phyloP scores from a whole-genome alignment of 768 basidiomycete species.

The Antrodiella citrinella region DNA sequence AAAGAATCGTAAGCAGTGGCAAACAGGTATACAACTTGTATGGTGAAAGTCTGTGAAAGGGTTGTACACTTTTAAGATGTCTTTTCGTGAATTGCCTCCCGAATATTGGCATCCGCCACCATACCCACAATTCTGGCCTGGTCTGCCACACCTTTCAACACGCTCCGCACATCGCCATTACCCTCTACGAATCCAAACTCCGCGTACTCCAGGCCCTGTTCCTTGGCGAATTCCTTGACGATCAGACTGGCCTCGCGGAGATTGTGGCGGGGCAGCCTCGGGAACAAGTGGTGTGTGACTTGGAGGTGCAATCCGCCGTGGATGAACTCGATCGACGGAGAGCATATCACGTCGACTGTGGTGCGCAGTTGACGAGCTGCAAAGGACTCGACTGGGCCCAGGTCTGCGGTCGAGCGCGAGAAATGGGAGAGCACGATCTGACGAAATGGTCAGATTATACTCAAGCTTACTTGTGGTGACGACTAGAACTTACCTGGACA shows the following conservation, averaged over 20 bases:
- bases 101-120: slow-evolving; percentile 73
- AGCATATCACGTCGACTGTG: slow-evolving; percentile 93
- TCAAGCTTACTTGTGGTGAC: neutral
- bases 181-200: slow-evolving; percentile 89
- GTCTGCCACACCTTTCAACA: slow-evolving; percentile 77
- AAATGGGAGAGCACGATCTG: slow-evolving; percentile 97
- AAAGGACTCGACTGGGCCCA: slow-evolving; percentile 89
- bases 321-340: slow-evolving; percentile 72
- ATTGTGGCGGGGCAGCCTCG: slow-evolving; percentile 91
- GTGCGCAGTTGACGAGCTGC: slow-evolving; percentile 91
- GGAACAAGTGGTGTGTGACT: slow-evolving; percentile 96
- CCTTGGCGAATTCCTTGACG: slow-evolving; percentile 82
- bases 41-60: neutral
- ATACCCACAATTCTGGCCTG: slow-evolving; percentile 77
- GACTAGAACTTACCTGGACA: slow-evolving; percentile 60
- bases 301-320: slow-evolving; percentile 98
- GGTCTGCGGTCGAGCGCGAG: slow-evolving; percentile 86
- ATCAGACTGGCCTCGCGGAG: slow-evolving; percentile 72
- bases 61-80: neutral
- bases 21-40: neutral
- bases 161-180: slow-evolving; percentile 76
- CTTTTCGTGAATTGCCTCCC: slow-evolving; percentile 44
- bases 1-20: too few relatives aligned
- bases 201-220: slow-evolving; percentile 79
- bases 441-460: too few relatives aligned